Evolutionary conservation across 257 asterid species (phyloP).

Genomic region (Cordia subcordata): DNA sequence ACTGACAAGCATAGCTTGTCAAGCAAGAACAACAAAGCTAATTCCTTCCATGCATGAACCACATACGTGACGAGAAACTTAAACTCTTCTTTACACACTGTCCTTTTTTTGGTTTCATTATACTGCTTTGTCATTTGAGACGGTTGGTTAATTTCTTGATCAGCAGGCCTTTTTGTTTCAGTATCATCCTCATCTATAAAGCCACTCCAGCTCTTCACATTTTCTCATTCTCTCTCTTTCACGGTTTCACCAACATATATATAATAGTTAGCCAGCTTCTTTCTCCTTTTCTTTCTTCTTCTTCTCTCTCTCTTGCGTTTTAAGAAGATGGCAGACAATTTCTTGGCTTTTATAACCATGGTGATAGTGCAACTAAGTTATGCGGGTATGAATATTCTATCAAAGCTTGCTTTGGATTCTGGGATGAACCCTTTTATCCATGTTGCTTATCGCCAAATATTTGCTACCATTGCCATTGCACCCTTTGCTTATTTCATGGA

Average conservation of each 20-base stretch:
- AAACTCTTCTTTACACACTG: too few species aligned
- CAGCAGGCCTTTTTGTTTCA: too few species aligned
- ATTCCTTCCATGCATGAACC: slow-evolving; percentile 46
- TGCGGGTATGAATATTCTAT: slow-evolving; percentile 80
- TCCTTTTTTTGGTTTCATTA: slow-evolving; percentile 15
- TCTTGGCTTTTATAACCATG: slow-evolving; percentile 55
- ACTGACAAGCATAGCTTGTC: slow-evolving; percentile 53
- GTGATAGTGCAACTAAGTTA: slow-evolving; percentile 69
- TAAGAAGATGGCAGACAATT: slow-evolving; percentile 31
- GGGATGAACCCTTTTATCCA: slow-evolving; percentile 89
- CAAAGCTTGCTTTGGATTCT: slow-evolving; percentile 83
- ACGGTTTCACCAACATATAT: neutral
- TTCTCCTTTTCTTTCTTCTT: neutral
- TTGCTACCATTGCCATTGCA: slow-evolving; percentile 50
- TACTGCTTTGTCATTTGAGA: slow-evolving; percentile 10
- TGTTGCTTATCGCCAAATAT: slow-evolving; percentile 83
- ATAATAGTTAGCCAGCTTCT: neutral
- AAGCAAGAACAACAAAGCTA: slow-evolving; percentile 31
- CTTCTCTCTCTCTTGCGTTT: neutral
- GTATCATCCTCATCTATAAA: neutral
- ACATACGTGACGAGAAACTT: slow-evolving; percentile 36
- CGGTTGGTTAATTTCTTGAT: too few species aligned
- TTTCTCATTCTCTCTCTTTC: neutral
- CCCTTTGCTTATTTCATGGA: slow-evolving; percentile 81
- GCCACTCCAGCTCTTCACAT: neutral